phyloP scores from a whole-genome alignment of 257 asterid species.

The Nicotiana benthamiana region DNA sequence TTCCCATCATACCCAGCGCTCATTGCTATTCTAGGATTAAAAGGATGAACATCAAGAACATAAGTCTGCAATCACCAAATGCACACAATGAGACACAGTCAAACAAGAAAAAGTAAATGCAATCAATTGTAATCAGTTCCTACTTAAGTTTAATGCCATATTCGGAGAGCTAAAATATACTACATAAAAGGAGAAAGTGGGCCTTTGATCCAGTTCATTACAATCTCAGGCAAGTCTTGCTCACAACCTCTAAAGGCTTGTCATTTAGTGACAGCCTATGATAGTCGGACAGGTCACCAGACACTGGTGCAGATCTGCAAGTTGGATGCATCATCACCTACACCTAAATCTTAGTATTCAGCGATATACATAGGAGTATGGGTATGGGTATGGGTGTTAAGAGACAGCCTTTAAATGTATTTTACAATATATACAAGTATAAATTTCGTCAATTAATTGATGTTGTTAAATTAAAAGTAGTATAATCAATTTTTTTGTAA shows the following conservation, averaged over 20 bases:
- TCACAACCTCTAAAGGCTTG: background rate
- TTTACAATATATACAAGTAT: no score
- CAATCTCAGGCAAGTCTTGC: background rate
- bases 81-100: slow-evolving; percentile 10
- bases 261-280: no score
- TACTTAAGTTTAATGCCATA: background rate
- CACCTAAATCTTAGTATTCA: no score
- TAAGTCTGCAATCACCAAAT: slow-evolving; percentile 51
- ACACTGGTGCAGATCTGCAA: no score
- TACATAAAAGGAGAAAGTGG: background rate
- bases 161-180: background rate
- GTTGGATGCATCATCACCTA: no score
- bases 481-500: background rate
- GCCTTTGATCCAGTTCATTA: background rate
- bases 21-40: slow-evolving; percentile 97
- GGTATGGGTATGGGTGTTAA: no score
- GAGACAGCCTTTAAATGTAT: no score
- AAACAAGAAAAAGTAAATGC: background rate
- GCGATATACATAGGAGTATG: no score
- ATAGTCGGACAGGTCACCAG: no score
- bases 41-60: slow-evolving; percentile 95
- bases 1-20: slow-evolving; percentile 99
- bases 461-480: no score
- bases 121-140: background rate
- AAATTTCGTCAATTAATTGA: no score